Base-by-base conservation (phyloP, 805 yeast genomes). In the Sporopachydermia lactativora region DNA sequence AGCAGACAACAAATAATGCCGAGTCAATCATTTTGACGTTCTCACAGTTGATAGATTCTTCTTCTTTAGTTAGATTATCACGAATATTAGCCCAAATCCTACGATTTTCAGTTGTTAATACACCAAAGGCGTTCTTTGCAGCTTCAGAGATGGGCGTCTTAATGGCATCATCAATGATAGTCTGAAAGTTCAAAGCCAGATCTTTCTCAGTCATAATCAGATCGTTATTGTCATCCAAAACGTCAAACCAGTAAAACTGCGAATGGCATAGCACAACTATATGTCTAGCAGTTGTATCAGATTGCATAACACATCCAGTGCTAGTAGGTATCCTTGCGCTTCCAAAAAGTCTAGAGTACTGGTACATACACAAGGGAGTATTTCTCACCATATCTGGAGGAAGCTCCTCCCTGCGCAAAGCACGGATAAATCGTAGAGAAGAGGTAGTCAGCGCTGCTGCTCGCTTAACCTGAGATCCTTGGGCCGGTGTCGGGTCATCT, bases 221-320 rank as follows among this genome's bases (percentile, higher is more conserved):
- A 52, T 82, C 77, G 54, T 81, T 75, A 46, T 75, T 62, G 39
- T 68, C 66, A 58, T 85, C 94, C 50, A 86, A 63, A 1, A 86
- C 96, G 54, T 86, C 95, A 55, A 86, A 86, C 95, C 96, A 86
- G 61, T 86, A 86, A 58, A 85, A 83, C 58, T 86, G 95, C 2
- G 94, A 81, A 52, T 81, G 77, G 46, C 84, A 77, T 56, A 84
- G 62, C 13, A 86, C 88, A 5, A 85, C 78, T 31, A 86, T 75
- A 57, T 86, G 96, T 51, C 76, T 81, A 1, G 92, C 76, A 5
- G 75, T 65, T 4, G 68, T 55, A 57, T 83, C 95, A 1, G 83
- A 72, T 58, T 85, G 95, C 77, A 86, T 75, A 42, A 81, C 74
- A 58, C 96, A 86, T 3, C 94, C 94, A 2, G 73, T 68, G 16